These are phyloP conservation scores for Saposhnikovia divaricata DNA, from an alignment of 129 eudicot genomes.

Conservation along the genomic window DNA sequence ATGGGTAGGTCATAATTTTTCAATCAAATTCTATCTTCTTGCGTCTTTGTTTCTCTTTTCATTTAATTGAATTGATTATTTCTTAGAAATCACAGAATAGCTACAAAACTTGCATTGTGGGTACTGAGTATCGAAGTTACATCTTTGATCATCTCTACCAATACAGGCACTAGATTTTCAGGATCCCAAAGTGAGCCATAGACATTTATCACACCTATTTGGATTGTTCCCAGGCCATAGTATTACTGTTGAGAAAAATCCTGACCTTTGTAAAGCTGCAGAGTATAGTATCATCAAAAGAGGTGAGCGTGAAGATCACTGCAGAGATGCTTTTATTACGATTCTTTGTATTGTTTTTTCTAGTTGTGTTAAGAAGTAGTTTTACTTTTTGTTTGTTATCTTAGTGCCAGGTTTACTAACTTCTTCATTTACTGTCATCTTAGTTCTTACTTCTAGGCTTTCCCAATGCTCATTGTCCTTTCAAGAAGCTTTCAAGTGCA, in stretches of 20 bases:
- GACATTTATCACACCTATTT: slow-evolving; percentile 79
- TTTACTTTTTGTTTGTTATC: not conserved
- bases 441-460: not conserved
- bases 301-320: slow-evolving; percentile 29
- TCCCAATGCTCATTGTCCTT: not conserved
- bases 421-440: not conserved
- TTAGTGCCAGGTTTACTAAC: not conserved
- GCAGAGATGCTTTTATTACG: not conserved
- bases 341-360: no score
- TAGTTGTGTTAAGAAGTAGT: no score
- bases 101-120: not conserved
- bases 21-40: not conserved
- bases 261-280: slow-evolving; percentile 83
- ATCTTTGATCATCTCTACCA: not conserved
- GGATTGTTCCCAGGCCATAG: slow-evolving; percentile 83
- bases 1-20: slow-evolving; percentile 44
- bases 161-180: slow-evolving; percentile 62
- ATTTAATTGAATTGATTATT: not conserved
- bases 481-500: not conserved
- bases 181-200: slow-evolving; percentile 82
- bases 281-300: slow-evolving; percentile 47
- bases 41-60: not conserved
- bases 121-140: not conserved
- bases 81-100: not conserved
- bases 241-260: slow-evolving; percentile 53